phyloP scores from a whole-genome alignment of 2,329 filamentous ascomycete genomes.

The Aplosporella prunicola region DNA sequence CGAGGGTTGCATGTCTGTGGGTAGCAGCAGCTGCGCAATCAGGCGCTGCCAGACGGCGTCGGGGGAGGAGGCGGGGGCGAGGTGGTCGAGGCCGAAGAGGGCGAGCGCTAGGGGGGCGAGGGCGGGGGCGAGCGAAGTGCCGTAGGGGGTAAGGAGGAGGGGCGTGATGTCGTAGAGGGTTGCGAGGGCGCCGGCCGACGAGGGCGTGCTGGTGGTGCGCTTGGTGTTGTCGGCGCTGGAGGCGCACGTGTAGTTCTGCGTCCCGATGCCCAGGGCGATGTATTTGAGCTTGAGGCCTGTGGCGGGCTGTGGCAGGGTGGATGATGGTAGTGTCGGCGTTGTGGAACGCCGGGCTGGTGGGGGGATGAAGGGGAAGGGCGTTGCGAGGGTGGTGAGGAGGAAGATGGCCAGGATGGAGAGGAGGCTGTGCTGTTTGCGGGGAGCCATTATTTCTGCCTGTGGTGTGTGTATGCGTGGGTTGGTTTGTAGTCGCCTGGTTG shows the following conservation, averaged over 20 bases:
- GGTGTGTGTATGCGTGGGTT: no score
- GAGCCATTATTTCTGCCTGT: no score
- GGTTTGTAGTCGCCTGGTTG: no score
- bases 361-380: no score
- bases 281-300: slow-evolving; percentile 30
- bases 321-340: slow-evolving; percentile 28
- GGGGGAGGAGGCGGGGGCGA: not conserved
- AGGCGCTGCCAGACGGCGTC: not conserved
- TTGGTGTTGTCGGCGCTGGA: slow-evolving; percentile 12
- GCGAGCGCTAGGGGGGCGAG: slow-evolving; percentile 4
- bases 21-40: slow-evolving; percentile 11
- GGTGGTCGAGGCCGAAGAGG: slow-evolving; percentile 9
- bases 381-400: no score
- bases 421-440: no score
- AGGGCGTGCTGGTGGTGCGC: slow-evolving; percentile 11
- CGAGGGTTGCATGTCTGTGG: no score
- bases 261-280: slow-evolving; percentile 39
- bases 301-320: slow-evolving; percentile 24
- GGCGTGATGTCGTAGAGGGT: slow-evolving; percentile 13
- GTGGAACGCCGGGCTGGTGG: no score
- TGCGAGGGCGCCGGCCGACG: slow-evolving; percentile 15
- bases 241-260: slow-evolving; percentile 31
- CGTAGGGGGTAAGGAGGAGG: slow-evolving; percentile 4
- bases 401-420: no score
- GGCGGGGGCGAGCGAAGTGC: not conserved